A percentile compares a stretch with the other conserved stretches of the same genome.
These are phyloP conservation scores for Neonectria hederae DNA, from an alignment of 2,329 filamentous ascomycete species.

Conservation along the genomic window DNA sequence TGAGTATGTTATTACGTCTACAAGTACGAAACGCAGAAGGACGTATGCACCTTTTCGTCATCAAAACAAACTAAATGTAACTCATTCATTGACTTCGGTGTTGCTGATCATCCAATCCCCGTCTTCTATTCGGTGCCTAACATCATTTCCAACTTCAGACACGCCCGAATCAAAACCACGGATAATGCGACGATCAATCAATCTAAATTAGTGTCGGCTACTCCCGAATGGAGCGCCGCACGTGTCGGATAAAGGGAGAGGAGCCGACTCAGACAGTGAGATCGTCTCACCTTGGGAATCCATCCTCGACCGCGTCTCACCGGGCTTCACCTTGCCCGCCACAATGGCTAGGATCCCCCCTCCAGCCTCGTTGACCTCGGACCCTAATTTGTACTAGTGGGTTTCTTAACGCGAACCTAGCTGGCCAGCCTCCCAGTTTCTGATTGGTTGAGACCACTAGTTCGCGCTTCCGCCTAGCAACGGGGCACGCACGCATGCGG, in stretches of 20 bases:
- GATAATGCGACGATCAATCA: no score
- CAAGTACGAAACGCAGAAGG: neutral
- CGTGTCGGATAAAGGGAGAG: neutral
- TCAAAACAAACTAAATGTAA: neutral
- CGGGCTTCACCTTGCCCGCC: neutral
- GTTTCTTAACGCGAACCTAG: neutral
- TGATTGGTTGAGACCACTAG: constrained; percentile 15
- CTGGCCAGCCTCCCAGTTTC: constrained; percentile 20
- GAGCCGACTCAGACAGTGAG: neutral
- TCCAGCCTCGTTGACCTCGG: constrained; percentile 17
- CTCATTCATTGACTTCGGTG: neutral
- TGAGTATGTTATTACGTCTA: neutral
- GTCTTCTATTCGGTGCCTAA: neutral
- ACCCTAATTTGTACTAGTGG: constrained; percentile 24
- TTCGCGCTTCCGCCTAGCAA: constrained; percentile 2
- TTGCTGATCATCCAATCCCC: neutral
- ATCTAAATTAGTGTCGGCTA: neutral
- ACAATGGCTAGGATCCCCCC: neutral
- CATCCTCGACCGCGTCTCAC: neutral
- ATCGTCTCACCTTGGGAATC: neutral
- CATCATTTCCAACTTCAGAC: neutral
- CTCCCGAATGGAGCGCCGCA: neutral
- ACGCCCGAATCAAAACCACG: neutral
- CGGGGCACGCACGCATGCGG: constrained; percentile 21
- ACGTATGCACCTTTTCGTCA: neutral